These are phyloP conservation scores for Podospora fimiseda DNA, from an alignment of 495 filamentous ascomycete genomes.

Conservation along the genomic window DNA sequence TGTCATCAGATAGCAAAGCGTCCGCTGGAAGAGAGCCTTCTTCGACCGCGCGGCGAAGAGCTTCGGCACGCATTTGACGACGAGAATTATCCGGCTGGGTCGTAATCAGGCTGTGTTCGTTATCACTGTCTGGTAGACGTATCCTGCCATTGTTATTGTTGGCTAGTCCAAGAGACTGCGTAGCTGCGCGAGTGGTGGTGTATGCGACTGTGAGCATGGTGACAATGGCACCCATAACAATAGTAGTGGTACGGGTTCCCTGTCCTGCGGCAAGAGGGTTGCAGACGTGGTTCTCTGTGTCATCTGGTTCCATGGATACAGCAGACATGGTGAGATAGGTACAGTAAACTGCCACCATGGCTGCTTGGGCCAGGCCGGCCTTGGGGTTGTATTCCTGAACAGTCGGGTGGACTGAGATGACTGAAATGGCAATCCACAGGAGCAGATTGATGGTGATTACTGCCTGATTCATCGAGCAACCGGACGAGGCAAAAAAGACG, in stretches of 20 bases:
- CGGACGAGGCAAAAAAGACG: conserved; percentile 80
- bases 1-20: conserved; percentile 74
- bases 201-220: conserved; percentile 97
- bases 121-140: conserved; percentile 48
- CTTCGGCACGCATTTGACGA: conserved; percentile 86
- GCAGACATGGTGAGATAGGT: conserved; percentile 98
- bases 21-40: conserved; percentile 86
- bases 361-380: conserved; percentile 89
- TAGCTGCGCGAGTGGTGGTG: conserved; percentile 93
- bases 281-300: conserved; percentile 67
- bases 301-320: conserved; percentile 95
- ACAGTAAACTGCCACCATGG: conserved; percentile 97
- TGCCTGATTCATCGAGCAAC: conserved; percentile 91
- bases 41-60: conserved; percentile 84
- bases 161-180: conserved; percentile 80
- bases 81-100: conserved; percentile 67
- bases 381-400: conserved; percentile 90
- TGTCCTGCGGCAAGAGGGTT: conserved; percentile 87
- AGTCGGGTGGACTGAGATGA: conserved; percentile 80
- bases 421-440: conserved; percentile 72
- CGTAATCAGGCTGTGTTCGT: conserved; percentile 80
- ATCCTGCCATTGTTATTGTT: conserved; percentile 52
- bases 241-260: conserved; percentile 81
- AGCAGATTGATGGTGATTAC: conserved; percentile 74
- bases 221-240: conserved; percentile 86